Evolutionary conservation across 2,329 filamentous ascomycete species (phyloP).

Genomic region (Stemphylium beticola): DNA sequence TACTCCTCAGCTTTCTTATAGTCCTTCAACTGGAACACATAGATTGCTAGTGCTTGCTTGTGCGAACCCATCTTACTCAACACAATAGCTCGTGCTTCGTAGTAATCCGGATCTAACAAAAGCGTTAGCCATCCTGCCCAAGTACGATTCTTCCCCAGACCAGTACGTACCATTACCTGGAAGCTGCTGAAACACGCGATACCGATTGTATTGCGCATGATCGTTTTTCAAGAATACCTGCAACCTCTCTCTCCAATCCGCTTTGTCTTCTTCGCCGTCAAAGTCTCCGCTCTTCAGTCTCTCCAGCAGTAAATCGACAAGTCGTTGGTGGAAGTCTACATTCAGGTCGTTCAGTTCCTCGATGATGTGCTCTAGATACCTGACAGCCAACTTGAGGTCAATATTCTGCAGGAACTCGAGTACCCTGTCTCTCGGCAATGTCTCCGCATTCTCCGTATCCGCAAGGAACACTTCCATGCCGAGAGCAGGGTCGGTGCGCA

Average conservation of each 20-base stretch:
- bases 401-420: slow-evolving; percentile 75
- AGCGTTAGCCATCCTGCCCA: slow-evolving; percentile 5
- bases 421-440: slow-evolving; percentile 77
- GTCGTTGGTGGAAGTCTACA: slow-evolving; percentile 83
- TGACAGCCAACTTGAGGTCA: slow-evolving; percentile 73
- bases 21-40: slow-evolving; percentile 91
- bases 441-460: slow-evolving; percentile 94
- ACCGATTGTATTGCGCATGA: slow-evolving; percentile 81
- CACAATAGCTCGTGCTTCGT: slow-evolving; percentile 87
- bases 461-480: slow-evolving; percentile 94
- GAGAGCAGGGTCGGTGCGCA: slow-evolving; percentile 72
- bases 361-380: slow-evolving; percentile 90
- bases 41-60: slow-evolving; percentile 94
- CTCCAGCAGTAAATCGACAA: slow-evolving; percentile 75
- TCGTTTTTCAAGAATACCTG: slow-evolving; percentile 72
- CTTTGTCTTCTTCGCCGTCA: slow-evolving; percentile 42
- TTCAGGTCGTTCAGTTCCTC: slow-evolving; percentile 83
- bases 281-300: slow-evolving; percentile 53
- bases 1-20: slow-evolving; percentile 92
- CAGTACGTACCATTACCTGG: slow-evolving; percentile 73
- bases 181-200: slow-evolving; percentile 76
- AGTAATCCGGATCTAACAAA: slow-evolving; percentile 76
- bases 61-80: slow-evolving; percentile 95
- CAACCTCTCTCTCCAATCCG: slow-evolving; percentile 67
- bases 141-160: not conserved